A percentile compares a stretch with the other conserved stretches of the same genome.
These are phyloP conservation scores for Musa troglodytarum DNA, from an alignment of 176 grass and related monocot genomes.

Conservation along the genomic window DNA sequence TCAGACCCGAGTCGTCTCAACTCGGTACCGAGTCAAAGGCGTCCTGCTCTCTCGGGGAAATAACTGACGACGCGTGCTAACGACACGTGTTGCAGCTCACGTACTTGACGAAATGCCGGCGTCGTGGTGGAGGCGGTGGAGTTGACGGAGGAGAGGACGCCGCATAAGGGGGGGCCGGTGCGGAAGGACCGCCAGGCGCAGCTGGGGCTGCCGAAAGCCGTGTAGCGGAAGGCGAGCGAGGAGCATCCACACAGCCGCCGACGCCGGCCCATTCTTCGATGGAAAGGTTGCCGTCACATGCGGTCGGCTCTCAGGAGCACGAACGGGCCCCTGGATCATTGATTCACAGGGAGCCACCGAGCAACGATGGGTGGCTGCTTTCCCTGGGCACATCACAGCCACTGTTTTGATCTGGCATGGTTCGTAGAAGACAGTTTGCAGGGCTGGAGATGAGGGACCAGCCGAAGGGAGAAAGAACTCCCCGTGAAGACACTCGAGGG, in stretches of 20 bases:
- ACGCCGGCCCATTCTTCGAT: too few relatives aligned
- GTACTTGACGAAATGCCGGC: background rate
- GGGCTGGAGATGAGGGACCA: constrained; percentile 4
- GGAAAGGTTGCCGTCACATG: background rate
- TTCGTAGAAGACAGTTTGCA: background rate
- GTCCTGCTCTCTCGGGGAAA: too few relatives aligned
- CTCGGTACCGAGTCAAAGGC: too few relatives aligned
- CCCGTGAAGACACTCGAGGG: background rate
- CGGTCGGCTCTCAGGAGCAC: background rate
- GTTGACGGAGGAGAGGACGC: background rate
- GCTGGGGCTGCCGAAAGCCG: too few relatives aligned
- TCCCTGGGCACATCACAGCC: background rate
- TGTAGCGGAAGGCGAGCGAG: too few relatives aligned
- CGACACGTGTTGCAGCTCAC: background rate
- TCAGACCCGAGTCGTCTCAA: too few relatives aligned
- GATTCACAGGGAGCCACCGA: constrained; percentile 5
- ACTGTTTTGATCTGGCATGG: background rate
- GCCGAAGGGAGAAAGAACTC: background rate
- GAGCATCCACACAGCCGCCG: too few relatives aligned
- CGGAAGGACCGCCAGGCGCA: background rate
- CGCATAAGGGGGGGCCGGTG: background rate
- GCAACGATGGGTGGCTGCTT: background rate
- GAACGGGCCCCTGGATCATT: background rate
- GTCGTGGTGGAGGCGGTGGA: background rate
- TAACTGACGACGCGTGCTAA: background rate